Evolutionary conservation across 495 filamentous ascomycete genomes (phyloP), one percentile per base, ranked within the genome.

Genomic region (Staphylotrichum tortipilum): DNA sequence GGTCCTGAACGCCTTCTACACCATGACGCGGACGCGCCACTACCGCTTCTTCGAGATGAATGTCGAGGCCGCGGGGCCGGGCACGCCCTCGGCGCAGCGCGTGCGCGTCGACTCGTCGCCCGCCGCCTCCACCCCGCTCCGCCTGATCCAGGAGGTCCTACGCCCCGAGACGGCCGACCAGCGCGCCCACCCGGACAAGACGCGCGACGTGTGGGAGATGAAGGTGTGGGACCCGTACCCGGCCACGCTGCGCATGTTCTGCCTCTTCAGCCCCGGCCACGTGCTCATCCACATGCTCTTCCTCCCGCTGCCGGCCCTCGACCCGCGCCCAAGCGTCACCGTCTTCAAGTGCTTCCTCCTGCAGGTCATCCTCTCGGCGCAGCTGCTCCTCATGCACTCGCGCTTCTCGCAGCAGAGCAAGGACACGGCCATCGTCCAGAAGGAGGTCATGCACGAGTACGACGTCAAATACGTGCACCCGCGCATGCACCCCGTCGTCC

Each of bases 381-480:
- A 96, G 66, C 76, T 96, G 49, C 72, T 78, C 12, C 73, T 85
- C 17, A 71, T 95, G 24, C 80, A 82, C 28, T 70, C 71, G 2
- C 78, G 72, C 18, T 95, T 89, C 66, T 77, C 78, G 4, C 90
- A 90, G 61, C 89, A 97, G 58, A 76, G 79, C 36, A 94, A 90
- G 60, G 92, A 98, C 64, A 76, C 78, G 2, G 75, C 81, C 0
- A 69, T 97, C 23, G 85, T 97, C 44, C 85, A 92, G 44, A 89
- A 85, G 54, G 88, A 95, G 65, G 90, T 98, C 7, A 68, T 96
- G 70, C 81, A 88, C 61, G 92, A 98, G 68, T 98, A 98, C 67
- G 88, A 98, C 65, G 85, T 80, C 40, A 97, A 97, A 73, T 95
- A 80, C 53, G 92, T 98, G 2, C 88, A 94, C 62, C 92, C 94